A percentile compares a stretch with the other conserved stretches of the same genome.
These are phyloP conservation scores for Pythium biforme DNA, from an alignment of 352 stramenopile species.

Conservation along the genomic window DNA sequence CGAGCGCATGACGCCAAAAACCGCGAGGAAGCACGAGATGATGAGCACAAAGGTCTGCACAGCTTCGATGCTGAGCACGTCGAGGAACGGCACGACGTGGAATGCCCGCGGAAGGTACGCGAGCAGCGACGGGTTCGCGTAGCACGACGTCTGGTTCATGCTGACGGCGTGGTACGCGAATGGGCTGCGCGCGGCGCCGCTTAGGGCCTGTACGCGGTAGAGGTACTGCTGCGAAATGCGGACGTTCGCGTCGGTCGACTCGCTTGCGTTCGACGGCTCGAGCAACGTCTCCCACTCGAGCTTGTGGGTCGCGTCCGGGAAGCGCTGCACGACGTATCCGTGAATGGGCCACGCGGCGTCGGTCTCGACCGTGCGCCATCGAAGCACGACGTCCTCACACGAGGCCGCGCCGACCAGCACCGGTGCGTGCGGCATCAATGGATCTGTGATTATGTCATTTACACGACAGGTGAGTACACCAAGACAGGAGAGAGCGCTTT, in stretches of 20 bases:
- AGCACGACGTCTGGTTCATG: slow-evolving; percentile 17
- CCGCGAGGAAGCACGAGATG: slow-evolving; percentile 51
- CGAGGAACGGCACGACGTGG: slow-evolving; percentile 5
- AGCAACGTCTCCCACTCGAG: slow-evolving; percentile 42
- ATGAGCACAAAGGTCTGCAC: slow-evolving; percentile 47
- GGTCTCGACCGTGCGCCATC: slow-evolving; percentile 44
- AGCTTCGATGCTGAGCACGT: slow-evolving; percentile 32
- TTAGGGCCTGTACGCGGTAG: slow-evolving; percentile 45
- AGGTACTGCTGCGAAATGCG: slow-evolving; percentile 39
- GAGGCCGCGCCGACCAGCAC: slow-evolving; percentile 40
- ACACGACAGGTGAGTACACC: no score
- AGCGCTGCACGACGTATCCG: slow-evolving; percentile 46
- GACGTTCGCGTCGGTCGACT: slow-evolving; percentile 31
- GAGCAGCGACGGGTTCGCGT: background rate
- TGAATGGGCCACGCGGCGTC: slow-evolving; percentile 43
- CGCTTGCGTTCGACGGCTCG: slow-evolving; percentile 33
- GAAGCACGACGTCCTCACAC: slow-evolving; percentile 41
- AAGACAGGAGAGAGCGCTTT: no score
- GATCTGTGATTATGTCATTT: no score
- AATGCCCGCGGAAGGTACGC: slow-evolving; percentile 10
- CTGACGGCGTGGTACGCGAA: slow-evolving; percentile 42
- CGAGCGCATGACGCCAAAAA: slow-evolving; percentile 52
- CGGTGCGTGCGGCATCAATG: slow-evolving; percentile 43
- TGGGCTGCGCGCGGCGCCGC: slow-evolving; percentile 37
- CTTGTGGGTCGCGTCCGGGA: slow-evolving; percentile 31